Evolutionary conservation across 1,284 basidiomycete species (phyloP), one percentile per base, ranked within the genome.

Genomic region (Pholiota adiposa): DNA sequence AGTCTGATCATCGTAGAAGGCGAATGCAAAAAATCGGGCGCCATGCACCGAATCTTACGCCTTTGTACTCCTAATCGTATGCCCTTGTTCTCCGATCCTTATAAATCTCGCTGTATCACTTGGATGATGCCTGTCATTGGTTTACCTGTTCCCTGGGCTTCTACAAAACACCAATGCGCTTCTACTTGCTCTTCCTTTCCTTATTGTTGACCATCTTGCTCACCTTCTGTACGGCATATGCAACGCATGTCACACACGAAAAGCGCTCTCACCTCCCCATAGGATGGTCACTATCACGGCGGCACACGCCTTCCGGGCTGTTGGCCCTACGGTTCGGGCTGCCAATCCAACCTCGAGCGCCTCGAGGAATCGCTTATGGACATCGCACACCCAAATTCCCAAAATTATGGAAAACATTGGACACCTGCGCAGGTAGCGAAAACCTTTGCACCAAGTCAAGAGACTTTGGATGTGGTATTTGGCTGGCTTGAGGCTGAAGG

Each of bases 271-370:
- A 63, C 41, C 59, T 72, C 5, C 79, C 79, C 8, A 36, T 54
- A 34, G 76, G 75, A 23, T 82, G 79, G 80, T 58, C 61, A 16
- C 70, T 67, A 27, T 59, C 71, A 41, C 71, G 74, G 9, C 70
- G 74, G 34, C 72, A 76, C 36, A 67, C 69, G 2, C 62, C 74
- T 19, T 65, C 70, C 48, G 61, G 69, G 5, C 51, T 70, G 51
- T 66, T 81, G 16, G 77, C 78, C n/a, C 65, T 83, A 27, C 76
- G 78, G 43, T 77, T 83, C 59, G 81, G 77, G 5, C 75, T 83
- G 31, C 36, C 81, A 83, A 65, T 70, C 74, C 21, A 81, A 82
- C 67, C 58, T 80, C 18, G 72, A 77, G 57, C 69, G 70, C 23
- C 66, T 83, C 29, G 77, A 82, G 51, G 71, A 73, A n/a, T 69